Percentiles rank a stretch among this genome's conserved stretches.
These are phyloP conservation scores for Colletotrichum abscissum DNA, from an alignment of 2,329 filamentous ascomycete genomes.

Conservation along the genomic window DNA sequence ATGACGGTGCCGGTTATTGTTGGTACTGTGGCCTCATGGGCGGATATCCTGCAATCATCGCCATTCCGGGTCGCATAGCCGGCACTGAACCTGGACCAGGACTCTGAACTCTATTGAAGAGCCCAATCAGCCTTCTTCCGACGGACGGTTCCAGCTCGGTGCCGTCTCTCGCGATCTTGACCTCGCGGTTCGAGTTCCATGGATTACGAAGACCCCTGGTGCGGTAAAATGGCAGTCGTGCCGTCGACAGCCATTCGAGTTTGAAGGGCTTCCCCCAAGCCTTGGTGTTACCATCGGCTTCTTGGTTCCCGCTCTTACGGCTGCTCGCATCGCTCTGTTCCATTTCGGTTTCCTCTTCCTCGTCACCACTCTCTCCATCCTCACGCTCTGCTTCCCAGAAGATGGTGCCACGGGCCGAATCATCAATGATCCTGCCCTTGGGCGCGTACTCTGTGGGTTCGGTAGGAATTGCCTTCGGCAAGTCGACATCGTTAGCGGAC, in stretches of 20 bases:
- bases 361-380: conserved; percentile 57
- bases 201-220: conserved; percentile 89
- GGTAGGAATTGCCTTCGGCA: conserved; percentile 84
- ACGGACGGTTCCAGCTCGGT: conserved; percentile 90
- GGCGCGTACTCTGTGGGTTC: conserved; percentile 82
- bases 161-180: conserved; percentile 95
- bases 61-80: conserved; percentile 45
- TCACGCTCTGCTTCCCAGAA: conserved; percentile 90
- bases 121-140: conserved; percentile 78
- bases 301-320: conserved; percentile 49
- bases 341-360: conserved; percentile 63
- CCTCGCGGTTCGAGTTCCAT: conserved; percentile 94
- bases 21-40: conserved; percentile 49
- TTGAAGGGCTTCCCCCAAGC: conserved; percentile 92
- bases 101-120: conserved; percentile 75
- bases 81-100: conserved; percentile 42
- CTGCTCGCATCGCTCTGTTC: conserved; percentile 44
- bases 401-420: conserved; percentile 92
- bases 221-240: conserved; percentile 86
- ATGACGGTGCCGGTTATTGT: conserved; percentile 35
- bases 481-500: conserved; percentile 68
- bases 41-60: conserved; percentile 51
- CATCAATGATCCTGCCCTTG: conserved; percentile 88
- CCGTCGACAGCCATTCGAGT: conserved; percentile 89
- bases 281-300: conserved; percentile 64